These are phyloP conservation scores for Russula compacta DNA, from an alignment of 768 basidiomycete species.

Conservation along the genomic window DNA sequence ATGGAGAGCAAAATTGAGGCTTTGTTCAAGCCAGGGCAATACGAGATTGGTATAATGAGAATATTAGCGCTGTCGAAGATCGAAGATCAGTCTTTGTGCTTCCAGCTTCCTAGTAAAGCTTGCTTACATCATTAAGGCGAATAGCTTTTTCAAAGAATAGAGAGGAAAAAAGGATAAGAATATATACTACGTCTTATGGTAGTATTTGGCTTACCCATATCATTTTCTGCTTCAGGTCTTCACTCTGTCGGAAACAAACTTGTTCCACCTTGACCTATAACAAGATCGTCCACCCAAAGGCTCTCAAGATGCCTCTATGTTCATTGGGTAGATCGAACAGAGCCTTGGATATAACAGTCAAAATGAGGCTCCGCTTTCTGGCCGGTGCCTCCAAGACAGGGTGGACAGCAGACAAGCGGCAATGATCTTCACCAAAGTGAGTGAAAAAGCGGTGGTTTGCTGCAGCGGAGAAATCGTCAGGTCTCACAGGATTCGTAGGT, in stretches of 20 bases:
- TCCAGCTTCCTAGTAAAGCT: background rate
- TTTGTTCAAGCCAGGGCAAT: background rate
- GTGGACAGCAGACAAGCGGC: background rate
- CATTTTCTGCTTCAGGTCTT: background rate
- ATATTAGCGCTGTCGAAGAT: background rate
- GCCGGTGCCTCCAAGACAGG: background rate
- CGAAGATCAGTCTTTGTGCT: background rate
- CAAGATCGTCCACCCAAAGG: background rate
- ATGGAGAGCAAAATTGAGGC: background rate
- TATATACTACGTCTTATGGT: background rate
- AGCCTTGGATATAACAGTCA: background rate
- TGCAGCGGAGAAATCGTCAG: background rate
- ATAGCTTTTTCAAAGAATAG: background rate
- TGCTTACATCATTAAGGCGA: background rate
- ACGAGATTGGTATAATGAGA: background rate
- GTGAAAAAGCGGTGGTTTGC: constrained; percentile 9
- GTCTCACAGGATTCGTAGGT: background rate
- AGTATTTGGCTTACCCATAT: background rate
- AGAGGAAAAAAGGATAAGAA: background rate
- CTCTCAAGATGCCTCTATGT: background rate
- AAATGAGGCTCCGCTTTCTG: background rate
- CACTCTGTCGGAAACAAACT: background rate
- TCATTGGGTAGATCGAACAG: constrained; percentile 4
- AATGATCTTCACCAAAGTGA: constrained; percentile 3
- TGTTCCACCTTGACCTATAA: constrained; percentile 1